Conservation (phyloP, 495 filamentous ascomycete species). For the Acidiella bohemica region DNA sequence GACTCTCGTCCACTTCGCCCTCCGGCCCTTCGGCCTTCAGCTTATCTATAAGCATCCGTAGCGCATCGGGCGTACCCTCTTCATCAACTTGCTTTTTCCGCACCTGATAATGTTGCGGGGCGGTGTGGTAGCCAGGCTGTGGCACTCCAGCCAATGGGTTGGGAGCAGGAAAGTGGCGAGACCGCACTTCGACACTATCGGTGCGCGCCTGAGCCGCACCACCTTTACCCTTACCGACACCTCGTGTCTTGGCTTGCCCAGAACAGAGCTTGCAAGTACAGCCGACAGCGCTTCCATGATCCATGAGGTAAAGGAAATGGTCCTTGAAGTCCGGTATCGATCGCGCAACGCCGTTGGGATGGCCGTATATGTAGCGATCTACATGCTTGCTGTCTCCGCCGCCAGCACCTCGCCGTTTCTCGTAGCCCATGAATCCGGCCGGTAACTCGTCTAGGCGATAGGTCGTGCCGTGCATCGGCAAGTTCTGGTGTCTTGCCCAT, state of each 20-base stretch:
- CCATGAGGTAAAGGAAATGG: constrained; percentile 46
- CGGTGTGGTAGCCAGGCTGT: too few relatives aligned
- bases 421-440: constrained; percentile 39
- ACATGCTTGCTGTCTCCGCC: constrained; percentile 21
- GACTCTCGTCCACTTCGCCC: constrained; percentile 30
- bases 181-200: neutral
- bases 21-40: constrained; percentile 28
- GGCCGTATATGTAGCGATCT: constrained; percentile 43
- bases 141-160: neutral
- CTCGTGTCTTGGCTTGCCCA: neutral
- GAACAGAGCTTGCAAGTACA: constrained; percentile 30
- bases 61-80: constrained; percentile 42
- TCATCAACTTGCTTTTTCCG: constrained; percentile 25
- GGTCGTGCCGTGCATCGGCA: constrained; percentile 18
- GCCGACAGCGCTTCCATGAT: constrained; percentile 29
- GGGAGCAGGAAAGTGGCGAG: neutral
- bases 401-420: constrained; percentile 28
- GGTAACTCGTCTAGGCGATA: constrained; percentile 43
- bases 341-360: constrained; percentile 39
- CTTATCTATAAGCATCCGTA: constrained; percentile 35
- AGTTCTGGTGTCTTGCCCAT: constrained; percentile 9
- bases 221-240: too few relatives aligned
- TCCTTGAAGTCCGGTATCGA: constrained; percentile 42
- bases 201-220: too few relatives aligned
- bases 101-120: too few relatives aligned